Evolutionary conservation across 352 stramenopile species (phyloP).

Genomic region (Pythium grandisporangium): DNA sequence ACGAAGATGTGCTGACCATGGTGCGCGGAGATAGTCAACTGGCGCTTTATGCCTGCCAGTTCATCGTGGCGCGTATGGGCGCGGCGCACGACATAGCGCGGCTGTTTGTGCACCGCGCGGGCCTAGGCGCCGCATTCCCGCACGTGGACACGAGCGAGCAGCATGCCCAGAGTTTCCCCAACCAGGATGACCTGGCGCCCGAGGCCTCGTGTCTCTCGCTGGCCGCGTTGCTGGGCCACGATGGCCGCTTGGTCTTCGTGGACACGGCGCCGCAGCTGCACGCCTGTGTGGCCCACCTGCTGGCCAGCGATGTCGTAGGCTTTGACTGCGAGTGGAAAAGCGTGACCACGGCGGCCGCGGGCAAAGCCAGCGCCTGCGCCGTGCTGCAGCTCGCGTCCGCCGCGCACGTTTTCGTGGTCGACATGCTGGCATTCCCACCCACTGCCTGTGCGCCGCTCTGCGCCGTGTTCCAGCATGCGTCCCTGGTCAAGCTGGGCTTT

Average conservation of each 20-base stretch:
- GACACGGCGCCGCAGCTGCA: conserved; percentile 26
- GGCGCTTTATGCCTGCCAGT: conserved; percentile 39
- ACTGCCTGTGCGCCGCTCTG: conserved; percentile 16
- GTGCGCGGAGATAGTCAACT: conserved; percentile 15
- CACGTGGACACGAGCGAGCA: conserved; percentile 30
- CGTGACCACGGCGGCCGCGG: conserved; percentile 12
- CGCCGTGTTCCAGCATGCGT: conserved; percentile 31
- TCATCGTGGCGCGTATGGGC: conserved; percentile 39
- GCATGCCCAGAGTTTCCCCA: conserved; percentile 6
- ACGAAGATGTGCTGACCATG: conserved; percentile 39
- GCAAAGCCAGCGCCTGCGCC: conserved; percentile 29
- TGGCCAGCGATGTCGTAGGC: conserved; percentile 32
- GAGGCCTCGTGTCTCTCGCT: conserved; percentile 41
- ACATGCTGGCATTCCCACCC: conserved; percentile 38
- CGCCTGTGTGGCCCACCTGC: conserved; percentile 28
- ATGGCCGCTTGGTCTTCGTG: conserved; percentile 46
- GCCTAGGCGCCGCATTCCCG: conserved; percentile 26
- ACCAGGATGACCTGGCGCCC: conserved; percentile 31
- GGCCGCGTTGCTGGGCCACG: conserved; percentile 21
- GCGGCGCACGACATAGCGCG: conserved; percentile 24
- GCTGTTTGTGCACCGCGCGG: conserved; percentile 43
- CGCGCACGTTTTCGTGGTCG: conserved; percentile 52
- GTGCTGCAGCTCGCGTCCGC: conserved; percentile 58
- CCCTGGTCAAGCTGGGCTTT: conserved; percentile 66
- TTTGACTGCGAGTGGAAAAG: conserved; percentile 81